Base-by-base conservation (phyloP, 2,329 filamentous ascomycete species). In the Fusarium nygamai region DNA sequence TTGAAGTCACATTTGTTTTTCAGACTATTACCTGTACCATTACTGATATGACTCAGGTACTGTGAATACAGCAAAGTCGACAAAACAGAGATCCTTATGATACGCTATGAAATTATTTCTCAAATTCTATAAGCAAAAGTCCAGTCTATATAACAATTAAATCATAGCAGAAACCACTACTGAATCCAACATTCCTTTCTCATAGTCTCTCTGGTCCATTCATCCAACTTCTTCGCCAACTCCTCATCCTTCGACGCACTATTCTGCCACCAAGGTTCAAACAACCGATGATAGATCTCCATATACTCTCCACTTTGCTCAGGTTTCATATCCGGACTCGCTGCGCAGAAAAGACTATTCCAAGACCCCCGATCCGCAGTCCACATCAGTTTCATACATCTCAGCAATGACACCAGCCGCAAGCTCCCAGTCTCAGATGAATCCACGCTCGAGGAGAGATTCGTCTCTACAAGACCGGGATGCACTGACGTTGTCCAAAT, bases 331-430 rank as follows among this genome's bases (percentile, higher is more conserved):
- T 73, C 60, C 0, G 13, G 59, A 17, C 74, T 65, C 0, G 74
- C 74, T 0, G 48, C 72, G 19, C 74, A 76, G 31, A 69, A 76
- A 13, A 76, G 11, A 9, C 61, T 75, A 12, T 69, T 76, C 74
- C 74, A 76, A 0, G 74, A 76, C 0, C 74, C 75, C 7, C 62
- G 58, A 3, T 77, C 75, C 0, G 67, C 74, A 24, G 56, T 22
- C 60, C 57, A 64, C 1, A 53, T 17, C 14, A 64, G 24, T 24
- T 64, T 63, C 5, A 77, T 31, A 14, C 44, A 39, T 1, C 63
- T 44, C 3, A 54, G 12, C 9, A 59, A 13, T 0, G 59, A 27
- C 8, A 73, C 8, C 0, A 72, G 7, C 9, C 22, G 63, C 38
- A 61, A 7, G 50, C 62, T 51, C 2, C 22, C 43, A 29, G 31